Percentiles rank a stretch among this genome's conserved stretches.
These are phyloP conservation scores for Candida jianshihensis DNA, from an alignment of 805 yeast species.

Conservation along the genomic window DNA sequence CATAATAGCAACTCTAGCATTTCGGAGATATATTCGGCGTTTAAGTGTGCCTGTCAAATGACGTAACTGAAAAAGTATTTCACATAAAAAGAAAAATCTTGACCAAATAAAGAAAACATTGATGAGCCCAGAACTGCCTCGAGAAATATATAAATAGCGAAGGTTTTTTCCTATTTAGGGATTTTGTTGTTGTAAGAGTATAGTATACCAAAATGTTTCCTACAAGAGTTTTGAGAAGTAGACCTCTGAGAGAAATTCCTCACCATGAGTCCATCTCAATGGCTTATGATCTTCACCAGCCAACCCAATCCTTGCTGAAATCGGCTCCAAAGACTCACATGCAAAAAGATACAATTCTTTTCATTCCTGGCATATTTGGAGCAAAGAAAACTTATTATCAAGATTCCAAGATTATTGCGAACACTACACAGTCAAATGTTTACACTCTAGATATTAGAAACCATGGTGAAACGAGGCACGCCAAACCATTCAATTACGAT, in stretches of 20 bases:
- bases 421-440: conserved; percentile 27
- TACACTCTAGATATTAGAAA: conserved; percentile 42
- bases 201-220: conserved; percentile 12
- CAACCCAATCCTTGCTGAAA: conserved; percentile 14
- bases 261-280: conserved; percentile 51
- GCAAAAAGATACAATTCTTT: conserved; percentile 28
- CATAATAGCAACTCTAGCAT: no score
- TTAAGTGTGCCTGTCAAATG: neutral
- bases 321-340: conserved; percentile 14
- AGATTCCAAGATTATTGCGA: conserved; percentile 32
- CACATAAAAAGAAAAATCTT: neutral
- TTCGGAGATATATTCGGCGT: neutral
- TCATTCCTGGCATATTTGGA: conserved; percentile 47
- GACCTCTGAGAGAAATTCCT: conserved; percentile 66
- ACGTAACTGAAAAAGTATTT: neutral
- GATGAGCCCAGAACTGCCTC: neutral
- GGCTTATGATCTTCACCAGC: conserved; percentile 25
- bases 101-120: neutral
- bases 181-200: neutral
- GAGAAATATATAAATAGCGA: neutral
- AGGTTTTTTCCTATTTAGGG: neutral
- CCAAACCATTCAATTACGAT: conserved; percentile 35
- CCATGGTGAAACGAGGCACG: conserved; percentile 42
- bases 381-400: conserved; percentile 34
- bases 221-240: conserved; percentile 59